These are phyloP conservation scores for Pyrenula aspistea DNA, from an alignment of 495 filamentous ascomycete genomes.

Conservation along the genomic window DNA sequence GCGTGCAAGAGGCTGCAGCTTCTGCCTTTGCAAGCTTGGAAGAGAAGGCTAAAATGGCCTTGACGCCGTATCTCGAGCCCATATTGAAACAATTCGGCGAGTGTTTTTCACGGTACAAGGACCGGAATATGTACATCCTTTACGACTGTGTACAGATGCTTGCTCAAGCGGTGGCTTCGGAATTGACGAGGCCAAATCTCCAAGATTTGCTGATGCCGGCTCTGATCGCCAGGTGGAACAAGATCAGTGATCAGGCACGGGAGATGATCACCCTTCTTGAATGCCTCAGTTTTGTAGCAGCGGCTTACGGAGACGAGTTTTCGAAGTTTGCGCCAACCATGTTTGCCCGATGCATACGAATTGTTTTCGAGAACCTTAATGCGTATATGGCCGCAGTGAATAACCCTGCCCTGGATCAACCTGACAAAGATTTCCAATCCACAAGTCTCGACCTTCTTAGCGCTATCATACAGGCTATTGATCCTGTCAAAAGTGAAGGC, in stretches of 20 bases:
- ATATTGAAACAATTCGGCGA: slow-evolving; percentile 87
- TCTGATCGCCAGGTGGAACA: slow-evolving; percentile 80
- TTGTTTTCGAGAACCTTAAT: slow-evolving; percentile 85
- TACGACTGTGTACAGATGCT: slow-evolving; percentile 98
- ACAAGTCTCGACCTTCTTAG: slow-evolving; percentile 93
- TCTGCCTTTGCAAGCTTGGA: slow-evolving; percentile 95
- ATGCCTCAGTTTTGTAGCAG: slow-evolving; percentile 88
- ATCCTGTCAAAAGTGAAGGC: slow-evolving; percentile 57
- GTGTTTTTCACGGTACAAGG: slow-evolving; percentile 93
- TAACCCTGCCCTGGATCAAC: slow-evolving; percentile 56
- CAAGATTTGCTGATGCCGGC: slow-evolving; percentile 88
- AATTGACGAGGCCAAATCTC: slow-evolving; percentile 64
- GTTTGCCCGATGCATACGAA: slow-evolving; percentile 73
- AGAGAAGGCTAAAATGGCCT: slow-evolving; percentile 71
- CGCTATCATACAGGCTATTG: slow-evolving; percentile 85
- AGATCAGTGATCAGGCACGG: slow-evolving; percentile 75
- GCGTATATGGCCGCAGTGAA: slow-evolving; percentile 55
- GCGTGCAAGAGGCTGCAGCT: slow-evolving; percentile 91
- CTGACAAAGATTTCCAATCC: slow-evolving; percentile 94
- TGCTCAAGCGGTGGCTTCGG: slow-evolving; percentile 77
- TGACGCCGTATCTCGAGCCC: slow-evolving; percentile 75
- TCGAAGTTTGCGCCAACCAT: slow-evolving; percentile 72
- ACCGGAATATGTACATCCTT: slow-evolving; percentile 95
- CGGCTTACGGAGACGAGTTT: slow-evolving; percentile 73
- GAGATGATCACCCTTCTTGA: slow-evolving; percentile 92